Evolutionary conservation across 1,139 yeast genomes (phyloP).

Genomic region (Taphrina sp.): DNA sequence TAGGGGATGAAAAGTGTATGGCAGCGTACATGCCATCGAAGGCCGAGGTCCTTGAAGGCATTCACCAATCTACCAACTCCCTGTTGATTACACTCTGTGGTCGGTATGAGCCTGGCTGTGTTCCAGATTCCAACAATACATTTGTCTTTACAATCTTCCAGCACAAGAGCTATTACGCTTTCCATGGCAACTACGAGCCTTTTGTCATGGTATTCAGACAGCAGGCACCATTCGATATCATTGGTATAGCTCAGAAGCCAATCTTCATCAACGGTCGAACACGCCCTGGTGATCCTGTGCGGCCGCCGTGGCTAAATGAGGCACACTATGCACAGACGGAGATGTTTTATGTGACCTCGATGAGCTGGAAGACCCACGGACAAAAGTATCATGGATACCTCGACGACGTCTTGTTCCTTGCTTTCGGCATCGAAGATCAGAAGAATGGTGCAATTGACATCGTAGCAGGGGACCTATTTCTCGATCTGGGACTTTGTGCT

Average conservation of each 20-base stretch:
- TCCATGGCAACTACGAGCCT: slow-evolving; percentile 28
- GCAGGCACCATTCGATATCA: slow-evolving; percentile 5
- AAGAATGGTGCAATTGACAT: background rate
- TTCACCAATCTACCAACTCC: slow-evolving; percentile 27
- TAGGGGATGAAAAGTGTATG: slow-evolving; percentile 19
- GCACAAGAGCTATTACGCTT: slow-evolving; percentile 22
- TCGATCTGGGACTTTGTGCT: no score
- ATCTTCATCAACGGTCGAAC: slow-evolving; percentile 27
- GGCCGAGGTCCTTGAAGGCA: background rate
- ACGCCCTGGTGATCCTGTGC: slow-evolving; percentile 1
- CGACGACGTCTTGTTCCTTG: slow-evolving; percentile 15
- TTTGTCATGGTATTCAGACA: slow-evolving; percentile 7
- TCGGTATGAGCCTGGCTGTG: slow-evolving; percentile 6
- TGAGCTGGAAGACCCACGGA: slow-evolving; percentile 10
- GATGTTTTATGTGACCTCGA: slow-evolving; percentile 18
- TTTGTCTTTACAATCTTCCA: slow-evolving; percentile 20
- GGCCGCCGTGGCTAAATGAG: slow-evolving; percentile 1
- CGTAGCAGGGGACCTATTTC: background rate
- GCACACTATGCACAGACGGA: slow-evolving; percentile 3
- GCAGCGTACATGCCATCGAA: slow-evolving; percentile 3
- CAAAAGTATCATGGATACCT: slow-evolving; percentile 24
- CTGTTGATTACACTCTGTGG: slow-evolving; percentile 20
- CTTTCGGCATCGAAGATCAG: slow-evolving; percentile 13
- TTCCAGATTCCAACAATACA: slow-evolving; percentile 13
- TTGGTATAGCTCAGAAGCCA: slow-evolving; percentile 16